Base-by-base conservation (phyloP, 129 eudicot genomes). In the Oenanthe sinensis region DNA sequence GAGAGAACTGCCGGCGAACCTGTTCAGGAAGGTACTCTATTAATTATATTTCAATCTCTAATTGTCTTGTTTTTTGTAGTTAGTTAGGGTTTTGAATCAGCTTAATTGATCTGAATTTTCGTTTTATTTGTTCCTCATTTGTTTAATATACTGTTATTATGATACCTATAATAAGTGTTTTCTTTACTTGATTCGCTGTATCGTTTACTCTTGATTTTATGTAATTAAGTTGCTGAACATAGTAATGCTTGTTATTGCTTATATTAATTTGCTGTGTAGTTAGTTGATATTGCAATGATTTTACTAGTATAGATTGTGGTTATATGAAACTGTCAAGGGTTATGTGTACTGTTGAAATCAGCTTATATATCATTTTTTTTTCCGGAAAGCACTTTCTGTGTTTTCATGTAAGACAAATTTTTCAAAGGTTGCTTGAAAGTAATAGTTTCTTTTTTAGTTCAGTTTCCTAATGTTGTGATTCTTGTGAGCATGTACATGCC, bases 1-100 rank as follows among this genome's bases (percentile, higher is more conserved):
- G 97, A 92, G 85, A 88, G 97, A 50, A 83, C 97, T 62, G 97
- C 97, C 76, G 97, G 96, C 28, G 96, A 92, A 81, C 91, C 90
- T 87, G 96, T 92, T 50, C 97, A 92, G 67, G 97, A 88, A 88
- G 91, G 91, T 87, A 81, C 37, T 4, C 4, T 5, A 19, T 47
- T 26, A 26, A 50, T 78, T 68, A 20, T 74, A 13, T 76, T 37
- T 55, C 81, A 76, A 78, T 63, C 79, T 55, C 71, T 49, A 24
- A 71, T 83, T 81, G 63, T 75, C 50, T 14, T 67, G 60, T 33
- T 14, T 43, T 47, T 76, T 10, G n/a, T 12, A 42, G 9, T 30
- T 76, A 39, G 19, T 80, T 82, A 82, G 83, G 84, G 86, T 83
- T 82, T 80, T 60, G 54, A 36, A 54, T 14, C 15, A 37, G 11